Percentiles rank a stretch among this genome's conserved stretches.
Conservation (phyloP, 2,329 filamentous ascomycete species). For the Huntiella omanensis region DNA sequence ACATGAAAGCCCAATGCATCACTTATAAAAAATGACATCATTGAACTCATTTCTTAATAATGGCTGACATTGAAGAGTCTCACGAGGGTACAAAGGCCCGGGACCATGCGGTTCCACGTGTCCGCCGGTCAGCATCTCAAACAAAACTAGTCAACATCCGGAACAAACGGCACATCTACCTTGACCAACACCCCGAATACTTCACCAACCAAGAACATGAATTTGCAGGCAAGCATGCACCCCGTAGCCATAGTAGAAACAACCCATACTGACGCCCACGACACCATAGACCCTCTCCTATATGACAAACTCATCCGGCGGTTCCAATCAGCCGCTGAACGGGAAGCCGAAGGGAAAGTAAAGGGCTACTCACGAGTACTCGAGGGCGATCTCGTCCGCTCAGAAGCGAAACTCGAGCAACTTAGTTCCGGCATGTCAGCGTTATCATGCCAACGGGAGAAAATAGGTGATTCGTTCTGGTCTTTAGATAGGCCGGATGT, state of each 20-base stretch:
- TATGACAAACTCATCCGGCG: conserved; percentile 65
- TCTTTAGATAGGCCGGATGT: not conserved
- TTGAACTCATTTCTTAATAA: not conserved
- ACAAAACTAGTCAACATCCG: conserved; percentile 37
- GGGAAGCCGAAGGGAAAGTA: conserved; percentile 49
- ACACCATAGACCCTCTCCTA: conserved; percentile 46
- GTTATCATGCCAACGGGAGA: not conserved
- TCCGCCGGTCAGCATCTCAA: conserved; percentile 22
- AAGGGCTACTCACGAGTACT: conserved; percentile 67
- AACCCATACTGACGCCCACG: not conserved
- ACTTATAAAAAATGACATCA: not conserved
- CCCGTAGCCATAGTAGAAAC: not conserved
- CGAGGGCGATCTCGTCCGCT: conserved; percentile 57
- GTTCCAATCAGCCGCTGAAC: conserved; percentile 55
- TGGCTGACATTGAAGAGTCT: not conserved
- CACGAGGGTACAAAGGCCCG: not conserved
- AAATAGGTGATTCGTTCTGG: not conserved
- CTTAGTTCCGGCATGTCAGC: conserved; percentile 4
- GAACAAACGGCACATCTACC: conserved; percentile 61
- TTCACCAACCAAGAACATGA: conserved; percentile 39
- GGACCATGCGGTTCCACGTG: not conserved
- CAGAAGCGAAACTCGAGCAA: conserved; percentile 51
- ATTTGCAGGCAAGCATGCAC: conserved; percentile 26
- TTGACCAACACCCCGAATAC: conserved; percentile 55
- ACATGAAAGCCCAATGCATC: not conserved